These are phyloP conservation scores for Hypericum androsaemum DNA, from an alignment of 345 rosid species.

Conservation along the genomic window DNA sequence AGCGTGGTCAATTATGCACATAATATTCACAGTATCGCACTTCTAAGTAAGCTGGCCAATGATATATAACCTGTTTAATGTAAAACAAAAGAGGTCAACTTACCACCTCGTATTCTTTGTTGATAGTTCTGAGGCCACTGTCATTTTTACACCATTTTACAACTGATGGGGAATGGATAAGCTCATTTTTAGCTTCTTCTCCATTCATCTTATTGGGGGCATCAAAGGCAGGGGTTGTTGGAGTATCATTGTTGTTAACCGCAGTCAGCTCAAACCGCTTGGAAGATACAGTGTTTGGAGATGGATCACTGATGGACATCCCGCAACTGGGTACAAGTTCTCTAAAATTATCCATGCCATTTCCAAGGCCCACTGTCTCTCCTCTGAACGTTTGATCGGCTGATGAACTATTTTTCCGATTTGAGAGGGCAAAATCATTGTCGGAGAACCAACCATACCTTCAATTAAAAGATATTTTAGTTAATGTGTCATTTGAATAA, in stretches of 20 bases:
- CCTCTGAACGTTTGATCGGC: constrained; percentile 27
- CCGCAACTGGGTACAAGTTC: constrained; percentile 25
- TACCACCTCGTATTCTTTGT: too few relatives aligned
- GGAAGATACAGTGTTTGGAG: constrained; percentile 23
- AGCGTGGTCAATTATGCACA: too few relatives aligned
- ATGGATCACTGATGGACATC: constrained; percentile 27
- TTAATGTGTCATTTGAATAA: too few relatives aligned
- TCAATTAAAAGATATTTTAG: constrained; percentile 14
- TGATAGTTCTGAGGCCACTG: constrained; percentile 4
- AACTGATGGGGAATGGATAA: constrained; percentile 22
- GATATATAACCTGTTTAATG: too few relatives aligned
- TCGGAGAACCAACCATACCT: constrained; percentile 95
- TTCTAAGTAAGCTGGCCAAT: too few relatives aligned
- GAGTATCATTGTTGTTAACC: constrained; percentile 22
- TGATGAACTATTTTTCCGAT: constrained; percentile 29
- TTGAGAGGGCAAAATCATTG: constrained; percentile 26
- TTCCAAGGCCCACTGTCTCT: constrained; percentile 27
- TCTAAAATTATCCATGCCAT: constrained; percentile 19
- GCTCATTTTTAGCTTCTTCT: constrained; percentile 13
- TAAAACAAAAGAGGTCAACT: too few relatives aligned
- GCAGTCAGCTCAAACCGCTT: constrained; percentile 21
- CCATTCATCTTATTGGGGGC: constrained; percentile 16
- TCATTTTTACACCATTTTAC: constrained; percentile 23
- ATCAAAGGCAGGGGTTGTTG: constrained; percentile 10
- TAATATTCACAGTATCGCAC: too few relatives aligned